These are phyloP conservation scores for Leccinum imitatum DNA, from an alignment of 768 basidiomycete genomes.

Conservation along the genomic window DNA sequence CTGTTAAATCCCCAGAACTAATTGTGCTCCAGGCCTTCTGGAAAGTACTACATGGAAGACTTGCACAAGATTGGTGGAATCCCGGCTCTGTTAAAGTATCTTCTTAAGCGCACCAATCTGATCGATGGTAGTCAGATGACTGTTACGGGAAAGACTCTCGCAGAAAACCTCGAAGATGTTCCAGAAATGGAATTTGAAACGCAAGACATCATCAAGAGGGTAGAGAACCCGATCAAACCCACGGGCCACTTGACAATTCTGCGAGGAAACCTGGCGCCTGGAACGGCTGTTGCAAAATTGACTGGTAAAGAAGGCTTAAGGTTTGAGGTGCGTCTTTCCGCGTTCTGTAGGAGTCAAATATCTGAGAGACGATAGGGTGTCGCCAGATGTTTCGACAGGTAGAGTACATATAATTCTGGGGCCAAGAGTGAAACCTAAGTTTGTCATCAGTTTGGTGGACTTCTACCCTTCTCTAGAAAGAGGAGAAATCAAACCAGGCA, in stretches of 20 bases:
- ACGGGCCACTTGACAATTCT: constrained; percentile 88
- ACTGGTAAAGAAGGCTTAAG: constrained; percentile 88
- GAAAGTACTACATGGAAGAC: constrained; percentile 89
- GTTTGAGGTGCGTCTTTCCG: constrained; percentile 62
- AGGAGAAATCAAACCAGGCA: constrained; percentile 75
- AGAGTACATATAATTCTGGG: background rate
- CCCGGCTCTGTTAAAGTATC: constrained; percentile 81
- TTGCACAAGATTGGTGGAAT: constrained; percentile 84
- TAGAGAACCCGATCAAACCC: constrained; percentile 79
- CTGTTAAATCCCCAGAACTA: constrained; percentile 2
- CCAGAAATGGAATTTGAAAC: constrained; percentile 64
- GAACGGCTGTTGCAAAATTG: constrained; percentile 86
- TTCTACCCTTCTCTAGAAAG: constrained; percentile 74
- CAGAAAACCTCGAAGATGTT: constrained; percentile 82
- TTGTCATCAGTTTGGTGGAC: constrained; percentile 49
- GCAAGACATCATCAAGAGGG: constrained; percentile 73
- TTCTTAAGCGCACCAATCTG: constrained; percentile 72
- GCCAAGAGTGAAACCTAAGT: background rate
- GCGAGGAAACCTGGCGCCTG: constrained; percentile 86
- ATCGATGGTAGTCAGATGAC: constrained; percentile 84
- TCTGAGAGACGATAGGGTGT: constrained; percentile 45
- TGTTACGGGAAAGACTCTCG: constrained; percentile 88
- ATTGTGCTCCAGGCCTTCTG: constrained; percentile 58
- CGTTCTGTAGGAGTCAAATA: background rate
- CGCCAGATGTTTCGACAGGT: constrained; percentile 80